phyloP scores from a whole-genome alignment of 1,139 yeast species.

The Candida glucosophila region DNA sequence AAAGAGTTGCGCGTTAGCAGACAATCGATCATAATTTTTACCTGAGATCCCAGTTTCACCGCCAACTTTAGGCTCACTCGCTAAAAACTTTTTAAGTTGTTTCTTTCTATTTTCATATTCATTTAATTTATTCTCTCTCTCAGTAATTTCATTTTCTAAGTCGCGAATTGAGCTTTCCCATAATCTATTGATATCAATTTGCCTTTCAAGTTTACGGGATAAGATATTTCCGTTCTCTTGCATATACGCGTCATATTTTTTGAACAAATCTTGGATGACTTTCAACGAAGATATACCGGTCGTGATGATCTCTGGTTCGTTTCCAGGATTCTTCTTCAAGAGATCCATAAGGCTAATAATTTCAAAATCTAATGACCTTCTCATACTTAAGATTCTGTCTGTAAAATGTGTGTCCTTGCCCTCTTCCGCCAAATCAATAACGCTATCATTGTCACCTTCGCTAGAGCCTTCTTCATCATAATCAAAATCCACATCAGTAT shows the following conservation, averaged over 20 bases:
- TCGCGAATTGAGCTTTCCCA: conserved; percentile 91
- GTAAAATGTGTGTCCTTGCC: conserved; percentile 8
- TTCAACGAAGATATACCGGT: conserved; percentile 35
- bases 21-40: too few relatives aligned
- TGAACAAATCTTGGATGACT: conserved; percentile 36
- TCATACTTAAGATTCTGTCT: conserved; percentile 34
- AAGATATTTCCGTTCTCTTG: conserved; percentile 38
- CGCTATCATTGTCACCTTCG: conserved; percentile 25
- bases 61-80: too few relatives aligned
- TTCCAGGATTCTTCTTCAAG: conserved; percentile 19
- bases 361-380: conserved; percentile 55
- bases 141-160: conserved; percentile 71
- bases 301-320: conserved; percentile 18
- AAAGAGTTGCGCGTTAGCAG: conserved; percentile 9
- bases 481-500: conserved; percentile 28
- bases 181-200: conserved; percentile 69
- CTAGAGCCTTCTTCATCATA: conserved; percentile 25
- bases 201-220: conserved; percentile 54
- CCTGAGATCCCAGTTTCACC: conserved; percentile 12
- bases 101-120: conserved; percentile 64
- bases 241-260: conserved; percentile 32
- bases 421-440: too few relatives aligned
- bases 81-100: conserved; percentile 53
- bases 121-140: conserved; percentile 66
- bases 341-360: conserved; percentile 51